Evolutionary conservation across 2,329 filamentous ascomycete genomes (phyloP), one percentile per base, ranked within the genome.

Genomic region (Talaromyces marneffei): DNA sequence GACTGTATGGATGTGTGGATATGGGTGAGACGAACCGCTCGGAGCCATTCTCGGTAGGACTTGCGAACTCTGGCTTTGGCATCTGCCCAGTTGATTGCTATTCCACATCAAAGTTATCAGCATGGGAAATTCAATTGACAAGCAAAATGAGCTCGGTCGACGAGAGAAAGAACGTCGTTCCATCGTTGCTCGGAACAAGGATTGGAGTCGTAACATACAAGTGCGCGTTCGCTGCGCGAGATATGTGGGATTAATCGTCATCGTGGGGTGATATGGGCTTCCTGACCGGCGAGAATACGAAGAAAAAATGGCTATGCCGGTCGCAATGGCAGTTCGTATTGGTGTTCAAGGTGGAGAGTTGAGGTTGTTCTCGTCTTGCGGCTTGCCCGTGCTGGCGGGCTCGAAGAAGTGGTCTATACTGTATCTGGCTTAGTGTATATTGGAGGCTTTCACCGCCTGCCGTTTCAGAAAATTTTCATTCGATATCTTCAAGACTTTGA

Each of bases 1-100:
- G 48, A 16, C n/a, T 50, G 9, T 35, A 10, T 52, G n/a, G 4
- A 2, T 1, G 9, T 50, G 16, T 14, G n/a, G 44, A 3, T n/a
- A n/a, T 16, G 46, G 54, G 59, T 59, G 37, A 62, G 60, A 57
- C 92, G 75, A 88, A 99, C 94, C 78, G 91, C 88, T 83, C 94
- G 88, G 71, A 97, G 85, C 94, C 94, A 99, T 82, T 93, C 89
- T 76, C 94, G 85, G 82, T 99, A 99, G 70, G 90, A 89, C 74
- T 87, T 86, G 70, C 97, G 79, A 66, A 97, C 94, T 82, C 93
- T 87, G 75, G 82, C 83, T 79, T 90, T 91, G 71, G 93, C 93
- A 82, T 97, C 92, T 70, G 79, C 74, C 92, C 90, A 96, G 83
- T 89, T 96, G 80, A 85, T 82, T 75, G 93, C 93, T 97, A 75